These are phyloP conservation scores for Trametes elegans DNA, from an alignment of 768 basidiomycete genomes.

Conservation along the genomic window DNA sequence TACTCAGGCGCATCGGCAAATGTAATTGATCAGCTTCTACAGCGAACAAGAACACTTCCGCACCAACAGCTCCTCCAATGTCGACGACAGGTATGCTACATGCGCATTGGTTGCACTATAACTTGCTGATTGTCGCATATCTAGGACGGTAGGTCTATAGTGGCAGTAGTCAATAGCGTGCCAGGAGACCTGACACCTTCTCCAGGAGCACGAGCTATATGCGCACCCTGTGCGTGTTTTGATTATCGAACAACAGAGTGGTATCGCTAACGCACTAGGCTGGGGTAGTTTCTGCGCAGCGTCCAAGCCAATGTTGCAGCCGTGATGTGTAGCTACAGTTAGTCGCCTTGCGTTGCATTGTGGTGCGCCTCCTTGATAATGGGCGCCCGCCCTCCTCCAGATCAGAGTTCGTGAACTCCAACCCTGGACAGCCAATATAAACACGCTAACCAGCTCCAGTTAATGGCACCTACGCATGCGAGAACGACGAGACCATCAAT, in stretches of 20 bases:
- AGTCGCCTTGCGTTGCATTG: conserved; percentile 23
- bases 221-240: conserved; percentile 42
- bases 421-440: not conserved
- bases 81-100: conserved; percentile 52
- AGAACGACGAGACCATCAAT: conserved; percentile 68
- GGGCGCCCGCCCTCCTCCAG: conserved; percentile 26
- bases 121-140: too few relatives aligned
- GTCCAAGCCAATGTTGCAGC: conserved; percentile 71
- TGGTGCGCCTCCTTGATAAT: not conserved
- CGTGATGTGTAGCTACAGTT: conserved; percentile 75
- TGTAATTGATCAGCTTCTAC: not conserved
- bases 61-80: conserved; percentile 52
- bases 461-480: conserved; percentile 71
- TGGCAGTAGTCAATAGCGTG: not conserved
- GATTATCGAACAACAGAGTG: not conserved
- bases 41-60: conserved; percentile 64
- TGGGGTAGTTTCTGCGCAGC: conserved; percentile 51
- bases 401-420: conserved; percentile 9
- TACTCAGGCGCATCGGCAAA: too few relatives aligned
- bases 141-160: conserved; percentile 1
- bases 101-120: too few relatives aligned
- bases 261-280: not conserved
- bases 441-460: conserved; percentile 40
- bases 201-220: conserved; percentile 65
- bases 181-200: not conserved